phyloP scores from a whole-genome alignment of 441 rosid genomes.

The Pelargonium fulgidum region DNA sequence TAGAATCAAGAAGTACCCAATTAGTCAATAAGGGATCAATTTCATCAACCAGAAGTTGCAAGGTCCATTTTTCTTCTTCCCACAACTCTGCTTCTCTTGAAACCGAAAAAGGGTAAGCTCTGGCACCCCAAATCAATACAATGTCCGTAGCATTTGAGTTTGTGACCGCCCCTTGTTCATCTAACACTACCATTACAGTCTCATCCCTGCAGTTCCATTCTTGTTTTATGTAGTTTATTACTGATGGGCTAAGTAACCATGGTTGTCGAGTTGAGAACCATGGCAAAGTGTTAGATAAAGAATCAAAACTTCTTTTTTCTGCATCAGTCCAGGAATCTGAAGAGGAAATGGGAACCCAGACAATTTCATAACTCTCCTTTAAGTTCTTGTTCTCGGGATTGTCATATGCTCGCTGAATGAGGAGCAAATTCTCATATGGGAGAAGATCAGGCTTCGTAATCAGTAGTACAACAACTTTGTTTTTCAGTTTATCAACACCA shows the following conservation, averaged over 20 bases:
- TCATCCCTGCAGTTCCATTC: constrained; percentile 47
- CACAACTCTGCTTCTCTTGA: constrained; percentile 58
- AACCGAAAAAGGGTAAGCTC: constrained; percentile 65
- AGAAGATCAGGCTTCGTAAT: constrained; percentile 53
- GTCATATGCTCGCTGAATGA: constrained; percentile 53
- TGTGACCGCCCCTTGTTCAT: constrained; percentile 44
- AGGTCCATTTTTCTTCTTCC: constrained; percentile 50
- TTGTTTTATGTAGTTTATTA: constrained; percentile 38
- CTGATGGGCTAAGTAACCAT: constrained; percentile 40
- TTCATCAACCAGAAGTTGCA: constrained; percentile 42
- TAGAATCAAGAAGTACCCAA: constrained; percentile 35
- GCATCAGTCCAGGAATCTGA: constrained; percentile 47
- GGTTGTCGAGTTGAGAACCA: constrained; percentile 61
- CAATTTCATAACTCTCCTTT: constrained; percentile 39
- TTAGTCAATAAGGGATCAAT: constrained; percentile 44
- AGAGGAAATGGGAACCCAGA: constrained; percentile 58
- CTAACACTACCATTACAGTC: constrained; percentile 54
- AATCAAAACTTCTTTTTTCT: constrained; percentile 37
- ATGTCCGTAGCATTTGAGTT: constrained; percentile 63
- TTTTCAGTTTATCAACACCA: constrained; percentile 47
- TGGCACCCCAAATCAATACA: constrained; percentile 65
- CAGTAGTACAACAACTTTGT: constrained; percentile 50
- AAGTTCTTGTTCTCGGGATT: constrained; percentile 32
- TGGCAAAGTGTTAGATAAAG: constrained; percentile 46
- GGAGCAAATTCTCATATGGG: constrained; percentile 44